Evolutionary conservation across 805 yeast species (phyloP).

Genomic region (Candida peoriensis): DNA sequence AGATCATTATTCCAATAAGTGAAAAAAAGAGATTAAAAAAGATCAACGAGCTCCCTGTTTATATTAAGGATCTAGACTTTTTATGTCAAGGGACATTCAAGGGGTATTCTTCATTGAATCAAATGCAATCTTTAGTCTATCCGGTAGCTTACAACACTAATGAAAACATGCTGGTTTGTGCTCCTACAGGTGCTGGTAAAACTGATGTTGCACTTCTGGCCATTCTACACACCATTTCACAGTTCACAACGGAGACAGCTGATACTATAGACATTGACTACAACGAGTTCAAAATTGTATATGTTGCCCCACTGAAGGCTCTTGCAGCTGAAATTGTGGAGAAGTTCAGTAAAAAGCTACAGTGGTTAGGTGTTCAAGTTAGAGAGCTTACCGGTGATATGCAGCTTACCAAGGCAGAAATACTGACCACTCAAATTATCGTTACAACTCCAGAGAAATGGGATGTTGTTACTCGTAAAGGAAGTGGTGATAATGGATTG

Average conservation of each 20-base stretch:
- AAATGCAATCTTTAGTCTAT: conserved; percentile 85
- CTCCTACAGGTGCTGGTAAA: conserved; percentile 98
- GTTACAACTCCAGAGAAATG: conserved; percentile 96
- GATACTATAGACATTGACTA: conserved; percentile 62
- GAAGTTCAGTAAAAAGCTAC: conserved; percentile 69
- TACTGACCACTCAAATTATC: conserved; percentile 74
- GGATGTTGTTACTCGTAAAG: conserved; percentile 96
- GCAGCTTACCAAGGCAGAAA: conserved; percentile 82
- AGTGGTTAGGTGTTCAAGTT: conserved; percentile 83
- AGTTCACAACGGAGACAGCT: conserved; percentile 52
- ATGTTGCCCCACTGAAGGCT: conserved; percentile 92
- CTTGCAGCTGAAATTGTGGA: conserved; percentile 96
- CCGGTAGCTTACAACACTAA: conserved; percentile 91
- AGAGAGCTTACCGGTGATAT: conserved; percentile 92
- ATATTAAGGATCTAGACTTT: conserved; percentile 61
- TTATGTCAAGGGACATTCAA: conserved; percentile 82
- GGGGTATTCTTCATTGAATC: conserved; percentile 70
- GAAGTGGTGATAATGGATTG: conserved; percentile 81
- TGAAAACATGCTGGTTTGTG: conserved; percentile 94
- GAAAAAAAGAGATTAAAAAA: conserved; percentile 38
- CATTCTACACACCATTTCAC: conserved; percentile 72
- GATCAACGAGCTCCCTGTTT: conserved; percentile 42
- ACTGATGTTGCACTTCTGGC: conserved; percentile 88
- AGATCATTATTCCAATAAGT: conserved; percentile 77
- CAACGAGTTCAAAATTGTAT: conserved; percentile 84